Percentiles rank a stretch among this genome's conserved stretches.
phyloP scores from a whole-genome alignment of 441 rosid species.

The Erodium trifolium region DNA sequence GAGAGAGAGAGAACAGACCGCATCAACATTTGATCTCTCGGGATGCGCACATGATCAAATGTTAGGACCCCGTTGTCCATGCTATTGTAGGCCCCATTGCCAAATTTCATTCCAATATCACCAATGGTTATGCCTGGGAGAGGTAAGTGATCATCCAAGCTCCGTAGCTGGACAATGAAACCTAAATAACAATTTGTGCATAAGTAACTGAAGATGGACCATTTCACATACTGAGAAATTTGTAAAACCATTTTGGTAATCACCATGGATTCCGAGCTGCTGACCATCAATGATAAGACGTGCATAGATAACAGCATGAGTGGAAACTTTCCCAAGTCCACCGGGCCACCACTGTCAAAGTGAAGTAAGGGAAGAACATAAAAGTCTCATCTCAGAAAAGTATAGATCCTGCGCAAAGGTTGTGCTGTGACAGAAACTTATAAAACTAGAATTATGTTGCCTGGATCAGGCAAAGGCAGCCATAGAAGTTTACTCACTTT shows the following conservation, averaged over 20 bases:
- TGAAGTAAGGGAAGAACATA: conserved; percentile 6
- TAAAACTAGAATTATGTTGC: not conserved
- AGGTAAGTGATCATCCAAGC: conserved; percentile 89
- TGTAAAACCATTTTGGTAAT: conserved; percentile 12
- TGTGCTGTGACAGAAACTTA: not conserved
- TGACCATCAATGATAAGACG: conserved; percentile 64
- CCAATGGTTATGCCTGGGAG: conserved; percentile 84
- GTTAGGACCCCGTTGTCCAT: conserved; percentile 90
- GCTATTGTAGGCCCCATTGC: conserved; percentile 78
- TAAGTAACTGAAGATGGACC: not conserved
- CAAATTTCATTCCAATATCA: conserved; percentile 89
- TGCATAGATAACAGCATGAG: conserved; percentile 87
- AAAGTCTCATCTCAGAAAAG: conserved; percentile 6
- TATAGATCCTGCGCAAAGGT: not conserved
- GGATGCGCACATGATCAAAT: conserved; percentile 85
- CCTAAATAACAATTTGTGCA: conserved; percentile 36
- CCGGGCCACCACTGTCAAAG: conserved; percentile 96
- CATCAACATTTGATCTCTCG: conserved; percentile 92
- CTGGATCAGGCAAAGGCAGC: not conserved
- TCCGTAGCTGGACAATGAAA: conserved; percentile 83
- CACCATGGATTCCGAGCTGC: conserved; percentile 85
- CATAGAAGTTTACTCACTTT: conserved; percentile 46
- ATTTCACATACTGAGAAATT: not conserved
- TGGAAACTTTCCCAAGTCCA: conserved; percentile 50
- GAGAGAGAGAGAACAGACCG: conserved; percentile 37